Evolutionary conservation across 768 basidiomycete genomes (phyloP).

Genomic region (Russula dissimulans): DNA sequence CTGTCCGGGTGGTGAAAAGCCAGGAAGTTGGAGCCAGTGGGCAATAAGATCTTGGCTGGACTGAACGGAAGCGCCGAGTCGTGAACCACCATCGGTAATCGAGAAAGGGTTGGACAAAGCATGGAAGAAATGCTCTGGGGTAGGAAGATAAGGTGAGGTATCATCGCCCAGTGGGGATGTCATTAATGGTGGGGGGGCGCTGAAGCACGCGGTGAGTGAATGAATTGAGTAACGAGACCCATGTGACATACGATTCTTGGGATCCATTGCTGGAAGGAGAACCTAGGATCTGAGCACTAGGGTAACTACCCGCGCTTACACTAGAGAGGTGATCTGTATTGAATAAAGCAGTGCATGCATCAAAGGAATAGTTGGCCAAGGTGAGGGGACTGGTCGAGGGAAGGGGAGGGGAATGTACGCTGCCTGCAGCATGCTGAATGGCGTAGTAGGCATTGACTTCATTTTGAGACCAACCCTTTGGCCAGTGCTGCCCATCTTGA

Average conservation of each 20-base stretch:
- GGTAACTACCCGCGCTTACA: not conserved
- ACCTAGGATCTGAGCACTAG: not conserved
- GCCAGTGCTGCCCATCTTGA: not conserved
- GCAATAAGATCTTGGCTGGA: not conserved
- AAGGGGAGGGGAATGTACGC: not conserved
- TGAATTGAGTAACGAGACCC: not conserved
- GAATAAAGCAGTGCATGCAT: not conserved
- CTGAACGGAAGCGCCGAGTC: not conserved
- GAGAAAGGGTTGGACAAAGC: not conserved
- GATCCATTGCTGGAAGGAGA: not conserved
- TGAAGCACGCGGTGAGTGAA: not conserved
- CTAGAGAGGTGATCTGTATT: not conserved
- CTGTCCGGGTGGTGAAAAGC: not conserved
- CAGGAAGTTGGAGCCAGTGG: not conserved
- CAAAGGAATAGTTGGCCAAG: not conserved
- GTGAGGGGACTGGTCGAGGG: not conserved
- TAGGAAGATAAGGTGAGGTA: not conserved
- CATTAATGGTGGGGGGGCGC: not conserved
- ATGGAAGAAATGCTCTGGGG: not conserved
- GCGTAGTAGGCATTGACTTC: not conserved
- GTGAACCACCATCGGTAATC: not conserved
- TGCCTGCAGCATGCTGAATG: slow-evolving; percentile 7
- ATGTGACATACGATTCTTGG: not conserved
- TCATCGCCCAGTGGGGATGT: not conserved
- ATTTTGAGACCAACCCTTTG: not conserved